Percentiles rank a stretch among this genome's conserved stretches.
Conservation (phyloP, 768 basidiomycete genomes). For the Asterophora lycoperdoides region DNA sequence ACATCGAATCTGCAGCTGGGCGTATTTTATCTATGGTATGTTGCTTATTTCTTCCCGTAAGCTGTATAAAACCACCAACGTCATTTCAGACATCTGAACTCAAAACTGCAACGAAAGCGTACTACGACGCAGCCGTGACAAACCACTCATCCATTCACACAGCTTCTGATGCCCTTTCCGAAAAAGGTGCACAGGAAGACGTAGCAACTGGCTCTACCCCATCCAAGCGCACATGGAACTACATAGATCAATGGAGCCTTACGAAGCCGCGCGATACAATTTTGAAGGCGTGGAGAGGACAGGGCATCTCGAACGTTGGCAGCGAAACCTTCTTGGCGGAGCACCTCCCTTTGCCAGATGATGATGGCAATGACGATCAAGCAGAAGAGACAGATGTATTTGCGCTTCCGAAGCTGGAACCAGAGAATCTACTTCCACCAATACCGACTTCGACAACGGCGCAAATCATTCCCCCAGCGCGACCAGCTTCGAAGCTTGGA, state of each 20-base stretch:
- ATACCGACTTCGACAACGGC: conserved; percentile 5
- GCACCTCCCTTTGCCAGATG: conserved; percentile 30
- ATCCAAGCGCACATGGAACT: conserved; percentile 68
- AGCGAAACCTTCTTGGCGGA: conserved; percentile 37
- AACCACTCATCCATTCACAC: conserved; percentile 48
- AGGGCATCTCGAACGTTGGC: conserved; percentile 21
- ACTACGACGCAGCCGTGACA: conserved; percentile 36
- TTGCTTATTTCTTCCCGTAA: conserved; percentile 2
- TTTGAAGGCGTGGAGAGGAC: conserved; percentile 47
- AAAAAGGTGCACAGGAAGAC: conserved; percentile 61
- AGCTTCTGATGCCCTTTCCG: conserved; percentile 46
- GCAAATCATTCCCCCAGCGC: background rate
- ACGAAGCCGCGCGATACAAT: conserved; percentile 61
- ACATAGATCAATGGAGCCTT: conserved; percentile 66
- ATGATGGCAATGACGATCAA: conserved; percentile 22
- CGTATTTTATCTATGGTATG: conserved; percentile 52
- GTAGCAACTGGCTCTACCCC: conserved; percentile 70
- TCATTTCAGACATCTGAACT: conserved; percentile 38
- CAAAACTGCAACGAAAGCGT: conserved; percentile 36
- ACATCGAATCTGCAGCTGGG: conserved; percentile 20
- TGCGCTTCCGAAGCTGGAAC: conserved; percentile 6
- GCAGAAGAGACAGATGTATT: conserved; percentile 12
- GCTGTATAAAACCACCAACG: background rate
- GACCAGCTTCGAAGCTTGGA: conserved; percentile 27
- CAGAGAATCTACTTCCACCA: conserved; percentile 6